Evolutionary conservation across 257 asterid genomes (phyloP).

Genomic region (Jasminum sambac): DNA sequence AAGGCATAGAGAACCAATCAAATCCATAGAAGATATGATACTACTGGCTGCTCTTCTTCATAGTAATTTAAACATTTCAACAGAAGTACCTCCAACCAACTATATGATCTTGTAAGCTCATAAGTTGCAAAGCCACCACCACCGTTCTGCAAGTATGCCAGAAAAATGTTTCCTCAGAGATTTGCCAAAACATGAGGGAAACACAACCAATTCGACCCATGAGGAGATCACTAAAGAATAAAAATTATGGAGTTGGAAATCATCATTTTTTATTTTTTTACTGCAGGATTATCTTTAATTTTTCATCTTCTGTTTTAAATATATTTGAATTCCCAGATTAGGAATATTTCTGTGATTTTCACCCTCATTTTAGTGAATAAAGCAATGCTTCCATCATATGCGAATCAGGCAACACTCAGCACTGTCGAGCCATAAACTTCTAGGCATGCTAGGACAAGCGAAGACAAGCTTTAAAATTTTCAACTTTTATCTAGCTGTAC

Average conservation of each 20-base stretch:
- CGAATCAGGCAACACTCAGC: too few species aligned
- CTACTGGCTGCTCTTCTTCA: slow-evolving; percentile 4
- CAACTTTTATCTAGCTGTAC: too few species aligned
- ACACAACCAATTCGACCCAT: neutral
- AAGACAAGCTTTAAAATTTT: too few species aligned
- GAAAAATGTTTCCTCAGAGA: slow-evolving; percentile 37
- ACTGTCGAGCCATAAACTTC: too few species aligned
- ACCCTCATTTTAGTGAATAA: neutral
- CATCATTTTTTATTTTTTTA: slow-evolving; percentile 3
- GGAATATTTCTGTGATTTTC: slow-evolving; percentile 4
- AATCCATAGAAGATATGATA: slow-evolving; percentile 6
- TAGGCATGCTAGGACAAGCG: too few species aligned
- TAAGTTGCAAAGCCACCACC: slow-evolving; percentile 95
- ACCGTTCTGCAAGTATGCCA: slow-evolving; percentile 58
- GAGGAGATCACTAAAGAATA: neutral
- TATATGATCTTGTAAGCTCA: slow-evolving; percentile 96
- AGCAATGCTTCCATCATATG: neutral
- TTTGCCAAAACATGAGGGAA: slow-evolving; percentile 11
- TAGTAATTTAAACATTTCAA: slow-evolving; percentile 17
- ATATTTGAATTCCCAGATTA: slow-evolving; percentile 9
- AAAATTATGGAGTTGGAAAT: slow-evolving; percentile 11
- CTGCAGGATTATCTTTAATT: slow-evolving; percentile 9
- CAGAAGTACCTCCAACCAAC: slow-evolving; percentile 90
- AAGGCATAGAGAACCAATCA: slow-evolving; percentile 11
- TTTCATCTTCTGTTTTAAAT: neutral